A percentile compares a stretch with the other conserved stretches of the same genome.
phyloP scores from a whole-genome alignment of 2,329 filamentous ascomycete genomes.

The Stagonosporopsis chrysanthemi region DNA sequence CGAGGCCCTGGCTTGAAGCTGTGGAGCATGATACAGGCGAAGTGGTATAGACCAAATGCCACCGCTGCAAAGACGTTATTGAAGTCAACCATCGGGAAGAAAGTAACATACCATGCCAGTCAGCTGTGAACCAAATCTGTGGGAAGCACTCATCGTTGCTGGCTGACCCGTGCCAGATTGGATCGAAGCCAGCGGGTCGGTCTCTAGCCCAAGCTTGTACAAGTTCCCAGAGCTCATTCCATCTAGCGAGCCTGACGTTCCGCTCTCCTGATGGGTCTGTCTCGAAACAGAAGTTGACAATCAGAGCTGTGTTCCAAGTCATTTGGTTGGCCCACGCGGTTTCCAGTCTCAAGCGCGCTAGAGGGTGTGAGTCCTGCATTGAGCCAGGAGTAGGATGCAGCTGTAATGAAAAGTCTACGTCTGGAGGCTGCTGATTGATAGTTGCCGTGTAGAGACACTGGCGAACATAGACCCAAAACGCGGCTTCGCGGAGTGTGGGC shows the following conservation, averaged over 20 bases:
- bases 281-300: slow-evolving; percentile 44
- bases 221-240: slow-evolving; percentile 35
- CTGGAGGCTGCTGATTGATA: slow-evolving; percentile 41
- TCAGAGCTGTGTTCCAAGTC: slow-evolving; percentile 41
- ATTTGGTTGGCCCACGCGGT: slow-evolving; percentile 46
- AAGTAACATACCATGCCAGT: slow-evolving; percentile 39
- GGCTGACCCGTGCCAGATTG: slow-evolving; percentile 36
- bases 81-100: neutral
- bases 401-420: slow-evolving; percentile 39
- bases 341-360: slow-evolving; percentile 37
- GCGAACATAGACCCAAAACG: slow-evolving; percentile 46
- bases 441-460: slow-evolving; percentile 45
- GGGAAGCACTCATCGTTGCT: slow-evolving; percentile 27
- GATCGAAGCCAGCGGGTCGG: slow-evolving; percentile 37
- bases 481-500: slow-evolving; percentile 43
- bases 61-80: slow-evolving; percentile 24
- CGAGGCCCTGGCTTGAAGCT: slow-evolving; percentile 40
- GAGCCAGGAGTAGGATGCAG: slow-evolving; percentile 34
- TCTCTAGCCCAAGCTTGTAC: slow-evolving; percentile 35
- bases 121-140: slow-evolving; percentile 39
- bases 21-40: slow-evolving; percentile 41
- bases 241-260: slow-evolving; percentile 21
- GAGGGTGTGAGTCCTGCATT: slow-evolving; percentile 34
- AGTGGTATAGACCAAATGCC: slow-evolving; percentile 39
- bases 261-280: slow-evolving; percentile 22